Evolutionary conservation across 495 filamentous ascomycete genomes (phyloP).

Genomic region (Aspergillus egyptiacus): DNA sequence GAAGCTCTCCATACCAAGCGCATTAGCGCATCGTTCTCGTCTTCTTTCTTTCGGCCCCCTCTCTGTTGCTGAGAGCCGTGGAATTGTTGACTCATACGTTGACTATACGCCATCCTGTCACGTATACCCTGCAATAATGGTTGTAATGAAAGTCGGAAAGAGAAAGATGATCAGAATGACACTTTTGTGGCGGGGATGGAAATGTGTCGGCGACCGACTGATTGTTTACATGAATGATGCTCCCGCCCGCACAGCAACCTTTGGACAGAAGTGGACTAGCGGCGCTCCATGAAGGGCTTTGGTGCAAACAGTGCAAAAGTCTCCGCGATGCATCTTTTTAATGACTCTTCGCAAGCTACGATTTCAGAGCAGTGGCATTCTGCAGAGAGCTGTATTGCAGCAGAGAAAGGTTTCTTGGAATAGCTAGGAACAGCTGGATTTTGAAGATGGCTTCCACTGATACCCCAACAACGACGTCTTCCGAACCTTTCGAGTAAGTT

Average conservation of each 20-base stretch:
- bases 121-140: neutral
- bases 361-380: neutral
- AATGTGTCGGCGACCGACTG: constrained; percentile 23
- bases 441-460: constrained; percentile 32
- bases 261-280: constrained; percentile 30
- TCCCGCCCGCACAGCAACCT: constrained; percentile 26
- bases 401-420: neutral
- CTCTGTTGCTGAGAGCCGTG: constrained; percentile 53
- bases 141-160: neutral
- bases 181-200: neutral
- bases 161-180: neutral
- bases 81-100: constrained; percentile 71
- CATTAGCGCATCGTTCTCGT: constrained; percentile 84
- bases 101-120: constrained; percentile 51
- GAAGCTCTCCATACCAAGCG: constrained; percentile 52
- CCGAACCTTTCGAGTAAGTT: constrained; percentile 42
- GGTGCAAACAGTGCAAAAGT: constrained; percentile 42
- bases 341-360: constrained; percentile 22
- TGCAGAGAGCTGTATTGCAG: neutral
- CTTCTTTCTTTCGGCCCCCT: constrained; percentile 66
- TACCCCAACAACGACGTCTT: constrained; percentile 21
- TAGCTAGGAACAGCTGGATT: neutral
- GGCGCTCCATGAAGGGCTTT: constrained; percentile 28
- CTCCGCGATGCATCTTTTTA: constrained; percentile 30
- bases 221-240: constrained; percentile 37